Base-by-base conservation (phyloP, 2,329 filamentous ascomycete genomes). In the Pseudocercospora pini-densiflorae region DNA sequence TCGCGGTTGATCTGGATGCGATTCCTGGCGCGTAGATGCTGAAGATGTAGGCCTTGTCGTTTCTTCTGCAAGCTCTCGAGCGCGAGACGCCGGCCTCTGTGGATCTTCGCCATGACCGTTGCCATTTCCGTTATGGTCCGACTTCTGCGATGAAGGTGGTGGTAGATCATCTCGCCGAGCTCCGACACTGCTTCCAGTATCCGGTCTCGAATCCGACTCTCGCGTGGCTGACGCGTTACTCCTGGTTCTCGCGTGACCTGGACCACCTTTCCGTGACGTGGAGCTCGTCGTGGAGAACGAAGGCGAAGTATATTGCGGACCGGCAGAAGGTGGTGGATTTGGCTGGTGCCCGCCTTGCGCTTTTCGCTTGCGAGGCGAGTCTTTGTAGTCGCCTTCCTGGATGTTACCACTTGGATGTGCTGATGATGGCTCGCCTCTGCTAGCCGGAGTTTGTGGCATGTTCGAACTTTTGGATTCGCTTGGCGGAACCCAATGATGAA, bases 401-500 rank as follows among this genome's bases (percentile, higher is more conserved):
- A 81, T 72, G 79, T 85, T 75, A 74, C 80, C 77, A 77, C 77
- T 68, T 74, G 80, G 83, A 88, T 88, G 81, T 71, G 81, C 79
- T 72, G 79, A 80, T 69, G 75, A 72, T 68, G 79, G 81, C 69
- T 80, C 79, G 74, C 78, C 78, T 79, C 80, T 82, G 79, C 88
- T 90, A 89, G 91, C 90, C 75, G 92, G 90, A 68, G 90, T 91
- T 74, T 87, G 87, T 67, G 91, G 90, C 77, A 91, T 89, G 36
- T 66, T 63, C 74, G 88, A 88, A 64, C 84, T 81, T 66, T 86
- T 77, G 63, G 79, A 77, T 62, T 83, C 85, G 70, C 85, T 86
- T 14, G 93, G 93, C 54, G 93, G 93, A 66, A 94, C 91, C 93
- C 93, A 97, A 77, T 97, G 92, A 76, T 97, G 92, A 77, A 97